Evolutionary conservation across 495 filamentous ascomycete genomes (phyloP).

Genomic region (Friedmanniomyces endolithicus): DNA sequence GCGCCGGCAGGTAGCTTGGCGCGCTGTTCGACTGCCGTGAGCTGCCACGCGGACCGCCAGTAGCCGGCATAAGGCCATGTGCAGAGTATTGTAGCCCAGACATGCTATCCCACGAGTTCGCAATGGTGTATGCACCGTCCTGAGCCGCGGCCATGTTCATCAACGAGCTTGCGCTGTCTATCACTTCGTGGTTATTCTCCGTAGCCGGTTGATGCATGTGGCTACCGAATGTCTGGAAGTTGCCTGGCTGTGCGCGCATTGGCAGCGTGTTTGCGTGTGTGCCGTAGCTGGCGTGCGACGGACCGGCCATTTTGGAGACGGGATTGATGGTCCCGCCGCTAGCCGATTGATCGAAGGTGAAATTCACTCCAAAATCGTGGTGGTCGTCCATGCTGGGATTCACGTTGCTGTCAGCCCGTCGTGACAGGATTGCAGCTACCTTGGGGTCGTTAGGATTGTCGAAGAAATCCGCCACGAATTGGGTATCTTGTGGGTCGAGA

Average conservation of each 20-base stretch:
- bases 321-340: background rate
- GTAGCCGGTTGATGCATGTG: background rate
- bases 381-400: background rate
- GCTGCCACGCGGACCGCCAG: background rate
- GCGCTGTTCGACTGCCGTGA: background rate
- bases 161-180: background rate
- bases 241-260: background rate
- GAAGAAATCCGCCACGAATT: conserved; percentile 1
- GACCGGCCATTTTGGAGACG: background rate
- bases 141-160: background rate
- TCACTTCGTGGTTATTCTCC: background rate
- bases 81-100: background rate
- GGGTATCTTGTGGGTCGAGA: background rate
- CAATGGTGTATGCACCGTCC: background rate
- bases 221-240: background rate
- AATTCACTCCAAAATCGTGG: background rate
- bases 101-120: background rate
- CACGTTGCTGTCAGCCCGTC: background rate
- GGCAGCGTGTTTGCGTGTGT: background rate
- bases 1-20: background rate
- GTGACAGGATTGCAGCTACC: background rate
- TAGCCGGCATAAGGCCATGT: background rate
- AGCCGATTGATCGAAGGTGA: background rate
- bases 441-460: background rate
- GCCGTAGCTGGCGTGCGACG: background rate